Evolutionary conservation across 192 early-diverging fungal species (phyloP).

Genomic region (Pilaira anomala): DNA sequence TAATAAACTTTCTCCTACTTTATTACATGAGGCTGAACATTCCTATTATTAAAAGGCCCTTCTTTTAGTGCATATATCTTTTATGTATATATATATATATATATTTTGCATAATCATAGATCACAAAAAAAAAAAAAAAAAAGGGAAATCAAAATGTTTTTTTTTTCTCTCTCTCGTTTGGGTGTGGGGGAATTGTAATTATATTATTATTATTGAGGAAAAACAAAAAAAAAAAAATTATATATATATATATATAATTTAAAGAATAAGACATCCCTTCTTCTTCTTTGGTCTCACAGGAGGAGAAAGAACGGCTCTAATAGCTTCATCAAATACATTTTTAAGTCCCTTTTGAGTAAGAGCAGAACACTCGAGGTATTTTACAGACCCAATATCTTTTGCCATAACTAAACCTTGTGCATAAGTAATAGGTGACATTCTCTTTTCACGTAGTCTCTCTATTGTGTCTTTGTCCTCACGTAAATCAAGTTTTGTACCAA

Average conservation of each 20-base stretch:
- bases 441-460: constrained; percentile 71
- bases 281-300: constrained; percentile 47
- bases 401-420: constrained; percentile 70
- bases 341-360: constrained; percentile 90
- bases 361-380: constrained; percentile 89
- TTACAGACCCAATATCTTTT: constrained; percentile 75
- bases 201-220: too few species aligned
- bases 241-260: constrained; percentile 19
- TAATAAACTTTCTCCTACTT: too few species aligned
- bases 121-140: too few species aligned
- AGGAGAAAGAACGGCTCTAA: constrained; percentile 76
- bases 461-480: constrained; percentile 80
- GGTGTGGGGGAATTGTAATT: too few species aligned
- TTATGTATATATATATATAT: too few species aligned
- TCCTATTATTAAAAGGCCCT: too few species aligned
- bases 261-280: constrained; percentile 65
- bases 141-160: too few species aligned
- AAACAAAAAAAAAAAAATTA: neutral
- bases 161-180: too few species aligned
- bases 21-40: too few species aligned
- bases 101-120: too few species aligned
- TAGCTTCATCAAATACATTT: constrained; percentile 92
- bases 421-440: constrained; percentile 78
- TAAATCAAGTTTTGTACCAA: constrained; percentile 90
- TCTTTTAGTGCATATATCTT: too few species aligned